Percentiles rank a stretch among this genome's conserved stretches.
Conservation (phyloP, 202 grass and related monocot genomes). For the Setaria viridis region DNA sequence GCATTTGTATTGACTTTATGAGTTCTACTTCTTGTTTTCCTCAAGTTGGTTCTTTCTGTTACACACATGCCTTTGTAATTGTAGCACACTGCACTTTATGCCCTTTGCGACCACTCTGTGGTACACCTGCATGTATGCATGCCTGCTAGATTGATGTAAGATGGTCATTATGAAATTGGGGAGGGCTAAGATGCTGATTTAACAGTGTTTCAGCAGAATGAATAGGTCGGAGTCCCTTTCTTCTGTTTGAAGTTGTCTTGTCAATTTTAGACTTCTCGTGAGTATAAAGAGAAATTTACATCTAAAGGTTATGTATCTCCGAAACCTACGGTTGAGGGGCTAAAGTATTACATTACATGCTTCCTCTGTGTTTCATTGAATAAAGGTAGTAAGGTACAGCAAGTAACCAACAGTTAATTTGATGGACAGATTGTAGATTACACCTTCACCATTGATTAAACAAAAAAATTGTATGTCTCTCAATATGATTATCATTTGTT, state of each 20-base stretch:
- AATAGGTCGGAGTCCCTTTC: neutral
- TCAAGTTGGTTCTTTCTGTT: conserved; percentile 16
- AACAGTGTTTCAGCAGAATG: neutral
- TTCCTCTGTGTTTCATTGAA: neutral
- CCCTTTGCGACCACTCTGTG: neutral
- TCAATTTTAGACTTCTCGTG: neutral
- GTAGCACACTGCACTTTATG: neutral
- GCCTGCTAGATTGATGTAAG: conserved; percentile 1
- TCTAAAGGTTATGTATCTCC: neutral
- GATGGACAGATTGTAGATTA: neutral
- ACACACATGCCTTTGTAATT: neutral
- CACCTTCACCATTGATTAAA: conserved; percentile 7
- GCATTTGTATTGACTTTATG: neutral
- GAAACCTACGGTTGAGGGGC: neutral
- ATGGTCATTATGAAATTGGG: neutral
- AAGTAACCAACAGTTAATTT: neutral
- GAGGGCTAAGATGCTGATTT: neutral
- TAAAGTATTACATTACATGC: neutral
- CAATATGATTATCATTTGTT: conserved; percentile 13
- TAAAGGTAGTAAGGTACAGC: neutral
- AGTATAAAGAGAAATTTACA: conserved; percentile 5
- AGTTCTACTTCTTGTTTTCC: neutral
- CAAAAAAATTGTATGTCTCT: neutral
- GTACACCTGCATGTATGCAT: conserved; percentile 5
- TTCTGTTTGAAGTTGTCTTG: neutral